These are phyloP conservation scores for Peniophora sp. DNA, from an alignment of 1,284 basidiomycete genomes.

Conservation along the genomic window DNA sequence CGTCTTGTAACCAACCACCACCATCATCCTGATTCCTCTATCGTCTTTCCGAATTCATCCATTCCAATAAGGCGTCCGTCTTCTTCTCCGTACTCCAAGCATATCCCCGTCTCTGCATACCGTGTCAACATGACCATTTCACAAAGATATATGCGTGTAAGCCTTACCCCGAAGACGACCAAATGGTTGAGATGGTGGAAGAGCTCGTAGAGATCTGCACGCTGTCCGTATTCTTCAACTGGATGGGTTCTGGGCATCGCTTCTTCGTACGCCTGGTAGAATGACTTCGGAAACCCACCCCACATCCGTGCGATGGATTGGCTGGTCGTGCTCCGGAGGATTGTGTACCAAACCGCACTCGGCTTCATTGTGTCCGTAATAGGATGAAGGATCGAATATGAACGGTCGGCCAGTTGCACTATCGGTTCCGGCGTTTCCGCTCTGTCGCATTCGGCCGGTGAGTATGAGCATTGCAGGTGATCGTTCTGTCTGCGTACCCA, in stretches of 20 bases:
- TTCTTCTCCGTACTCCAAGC: conserved; percentile 44
- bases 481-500: conserved; percentile 56
- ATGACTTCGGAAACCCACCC: conserved; percentile 66
- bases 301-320: conserved; percentile 81
- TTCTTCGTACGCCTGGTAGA: conserved; percentile 71
- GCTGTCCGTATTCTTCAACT: conserved; percentile 57
- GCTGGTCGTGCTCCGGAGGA: conserved; percentile 26
- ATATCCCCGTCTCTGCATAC: conserved; percentile 46
- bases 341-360: conserved; percentile 47
- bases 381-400: conserved; percentile 79
- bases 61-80: conserved; percentile 42
- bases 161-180: conserved; percentile 56
- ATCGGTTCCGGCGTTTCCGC: conserved; percentile 66
- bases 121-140: neutral
- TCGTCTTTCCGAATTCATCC: conserved; percentile 14
- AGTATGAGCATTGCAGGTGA: conserved; percentile 7
- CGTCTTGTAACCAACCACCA: neutral
- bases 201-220: conserved; percentile 72
- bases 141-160: conserved; percentile 18
- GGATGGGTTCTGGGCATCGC: conserved; percentile 65
- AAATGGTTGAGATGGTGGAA: conserved; percentile 88
- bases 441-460: too few relatives aligned
- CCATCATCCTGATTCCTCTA: neutral
- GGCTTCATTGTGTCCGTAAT: conserved; percentile 82
- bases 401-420: conserved; percentile 48